These are phyloP conservation scores for Huntiella savannae DNA, from an alignment of 2,329 filamentous ascomycete species.

Conservation along the genomic window DNA sequence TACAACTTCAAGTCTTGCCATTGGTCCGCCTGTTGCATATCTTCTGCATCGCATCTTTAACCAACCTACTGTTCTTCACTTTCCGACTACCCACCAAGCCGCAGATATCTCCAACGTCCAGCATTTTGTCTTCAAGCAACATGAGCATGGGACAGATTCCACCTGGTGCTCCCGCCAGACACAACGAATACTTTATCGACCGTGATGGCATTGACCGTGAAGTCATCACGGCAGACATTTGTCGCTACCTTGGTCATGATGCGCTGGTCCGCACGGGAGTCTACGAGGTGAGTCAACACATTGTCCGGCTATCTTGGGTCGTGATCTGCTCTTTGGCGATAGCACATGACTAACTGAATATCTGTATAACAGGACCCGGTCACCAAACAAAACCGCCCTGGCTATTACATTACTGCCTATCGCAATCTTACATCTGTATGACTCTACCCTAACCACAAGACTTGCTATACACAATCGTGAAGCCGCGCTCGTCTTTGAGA, in stretches of 20 bases:
- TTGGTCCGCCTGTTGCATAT: neutral
- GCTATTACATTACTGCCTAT: constrained; percentile 64
- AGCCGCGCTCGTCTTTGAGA: too few relatives aligned
- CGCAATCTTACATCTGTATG: constrained; percentile 60
- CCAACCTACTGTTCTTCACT: constrained; percentile 5
- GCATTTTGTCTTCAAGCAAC: too few relatives aligned
- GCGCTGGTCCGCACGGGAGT: constrained; percentile 57
- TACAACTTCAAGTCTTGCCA: neutral
- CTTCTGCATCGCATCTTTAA: neutral
- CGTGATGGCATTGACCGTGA: constrained; percentile 22
- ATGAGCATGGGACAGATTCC: constrained; percentile 5
- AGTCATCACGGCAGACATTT: constrained; percentile 70
- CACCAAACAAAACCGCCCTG: constrained; percentile 41
- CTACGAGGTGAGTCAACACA: constrained; percentile 40
- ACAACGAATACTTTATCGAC: constrained; percentile 10
- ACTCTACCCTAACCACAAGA: constrained; percentile 11
- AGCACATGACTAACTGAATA: constrained; percentile 1
- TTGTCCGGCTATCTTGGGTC: neutral
- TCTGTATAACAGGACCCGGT: constrained; percentile 27
- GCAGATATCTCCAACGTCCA: too few relatives aligned
- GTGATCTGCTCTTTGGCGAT: neutral
- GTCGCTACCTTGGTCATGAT: constrained; percentile 68
- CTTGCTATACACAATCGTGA: too few relatives aligned
- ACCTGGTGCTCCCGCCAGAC: constrained; percentile 6
- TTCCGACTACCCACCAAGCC: too few relatives aligned